phyloP scores from a whole-genome alignment of 257 asterid species.

The Perilla frutescens region DNA sequence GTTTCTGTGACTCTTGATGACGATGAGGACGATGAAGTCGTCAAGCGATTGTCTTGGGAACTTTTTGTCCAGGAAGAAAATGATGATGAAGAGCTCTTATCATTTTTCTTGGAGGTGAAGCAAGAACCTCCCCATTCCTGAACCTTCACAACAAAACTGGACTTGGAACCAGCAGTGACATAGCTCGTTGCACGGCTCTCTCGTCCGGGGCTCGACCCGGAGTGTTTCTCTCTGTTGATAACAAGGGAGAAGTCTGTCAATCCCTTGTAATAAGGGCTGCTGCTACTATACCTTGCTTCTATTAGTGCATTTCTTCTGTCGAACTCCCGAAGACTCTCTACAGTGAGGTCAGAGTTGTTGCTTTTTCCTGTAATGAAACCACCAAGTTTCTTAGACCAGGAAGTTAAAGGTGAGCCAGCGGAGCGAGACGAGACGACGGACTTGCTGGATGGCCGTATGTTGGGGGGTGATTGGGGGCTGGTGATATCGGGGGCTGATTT shows the following conservation, averaged over 20 bases:
- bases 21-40: slow-evolving; percentile 29
- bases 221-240: slow-evolving; percentile 51
- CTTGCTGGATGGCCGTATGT: slow-evolving; percentile 33
- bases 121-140: slow-evolving; percentile 68
- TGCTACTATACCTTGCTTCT: slow-evolving; percentile 41
- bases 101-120: slow-evolving; percentile 44
- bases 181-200: slow-evolving; percentile 51
- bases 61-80: slow-evolving; percentile 36
- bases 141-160: slow-evolving; percentile 51
- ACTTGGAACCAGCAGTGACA: slow-evolving; percentile 42
- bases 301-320: slow-evolving; percentile 46
- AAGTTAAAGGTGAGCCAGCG: slow-evolving; percentile 46
- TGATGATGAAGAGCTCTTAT: slow-evolving; percentile 31
- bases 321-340: slow-evolving; percentile 53
- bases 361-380: slow-evolving; percentile 40
- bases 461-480: slow-evolving; percentile 47
- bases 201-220: slow-evolving; percentile 44
- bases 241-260: slow-evolving; percentile 57
- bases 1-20: slow-evolving; percentile 31
- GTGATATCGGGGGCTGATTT: slow-evolving; percentile 58
- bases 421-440: slow-evolving; percentile 49
- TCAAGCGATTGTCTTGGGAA: slow-evolving; percentile 18
- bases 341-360: slow-evolving; percentile 45
- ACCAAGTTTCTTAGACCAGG: slow-evolving; percentile 50
- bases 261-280: slow-evolving; percentile 81